These are phyloP conservation scores for Cyberlindnera bimundalis DNA, from an alignment of 805 yeast species.

Conservation along the genomic window DNA sequence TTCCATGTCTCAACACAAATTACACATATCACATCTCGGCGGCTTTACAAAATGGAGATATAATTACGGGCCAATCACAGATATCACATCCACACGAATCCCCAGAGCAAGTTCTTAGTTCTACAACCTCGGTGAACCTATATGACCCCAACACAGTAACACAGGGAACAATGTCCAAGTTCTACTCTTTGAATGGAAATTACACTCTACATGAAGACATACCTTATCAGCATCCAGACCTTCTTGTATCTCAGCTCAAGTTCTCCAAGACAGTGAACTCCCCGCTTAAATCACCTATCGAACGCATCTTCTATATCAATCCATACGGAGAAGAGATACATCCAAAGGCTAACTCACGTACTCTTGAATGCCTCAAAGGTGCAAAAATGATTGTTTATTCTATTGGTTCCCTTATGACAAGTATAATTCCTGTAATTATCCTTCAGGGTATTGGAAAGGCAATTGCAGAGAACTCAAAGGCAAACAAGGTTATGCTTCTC, in stretches of 20 bases:
- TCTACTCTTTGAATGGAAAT: constrained; percentile 1
- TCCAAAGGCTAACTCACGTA: constrained; percentile 68
- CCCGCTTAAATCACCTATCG: constrained; percentile 73
- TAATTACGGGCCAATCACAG: constrained; percentile 88
- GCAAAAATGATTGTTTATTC: constrained; percentile 66
- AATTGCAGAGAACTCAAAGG: constrained; percentile 33
- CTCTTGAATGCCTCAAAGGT: constrained; percentile 44
- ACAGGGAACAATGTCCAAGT: not conserved
- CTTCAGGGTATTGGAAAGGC: constrained; percentile 71
- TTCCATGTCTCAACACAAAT: constrained; percentile 82
- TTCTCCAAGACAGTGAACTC: constrained; percentile 56
- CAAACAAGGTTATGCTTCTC: constrained; percentile 56
- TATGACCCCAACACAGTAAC: constrained; percentile 12
- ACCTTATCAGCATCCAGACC: constrained; percentile 74
- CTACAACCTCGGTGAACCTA: constrained; percentile 18
- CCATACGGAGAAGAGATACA: constrained; percentile 85
- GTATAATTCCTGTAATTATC: constrained; percentile 74
- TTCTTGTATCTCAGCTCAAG: constrained; percentile 69
- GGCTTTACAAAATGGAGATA: constrained; percentile 57
- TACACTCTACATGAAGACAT: constrained; percentile 45
- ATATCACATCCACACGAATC: constrained; percentile 75
- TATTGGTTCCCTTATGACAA: constrained; percentile 87
- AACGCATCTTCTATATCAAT: constrained; percentile 72
- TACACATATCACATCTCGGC: constrained; percentile 88
- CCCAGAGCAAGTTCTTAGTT: constrained; percentile 9